Evolutionary conservation across 164 flowering plant genomes (phyloP).

Genomic region (Sedum album): DNA sequence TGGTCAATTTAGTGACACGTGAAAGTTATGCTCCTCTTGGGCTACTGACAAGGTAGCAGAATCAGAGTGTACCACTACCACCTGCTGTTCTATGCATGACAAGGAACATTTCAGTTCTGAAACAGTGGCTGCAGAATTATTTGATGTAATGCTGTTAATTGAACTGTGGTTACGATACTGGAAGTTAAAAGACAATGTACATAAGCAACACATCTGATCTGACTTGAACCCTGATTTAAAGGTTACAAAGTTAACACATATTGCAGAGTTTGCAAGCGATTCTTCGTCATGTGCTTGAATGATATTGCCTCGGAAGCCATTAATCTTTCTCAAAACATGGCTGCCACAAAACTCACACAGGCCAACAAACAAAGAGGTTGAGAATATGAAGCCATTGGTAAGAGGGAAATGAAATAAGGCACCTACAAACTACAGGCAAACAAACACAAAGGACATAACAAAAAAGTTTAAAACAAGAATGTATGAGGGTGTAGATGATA

Average conservation of each 20-base stretch:
- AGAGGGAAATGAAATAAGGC: too few species aligned
- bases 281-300: neutral
- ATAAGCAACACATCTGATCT: too few species aligned
- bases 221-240: too few species aligned
- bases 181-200: too few species aligned
- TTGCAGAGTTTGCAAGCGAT: neutral
- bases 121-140: too few species aligned
- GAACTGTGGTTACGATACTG: too few species aligned
- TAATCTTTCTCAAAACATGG: neutral
- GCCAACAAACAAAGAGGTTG: neutral
- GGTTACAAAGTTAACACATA: neutral
- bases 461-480: neutral
- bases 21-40: too few species aligned
- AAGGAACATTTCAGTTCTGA: neutral
- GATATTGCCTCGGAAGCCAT: neutral
- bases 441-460: neutral
- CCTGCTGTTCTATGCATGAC: neutral
- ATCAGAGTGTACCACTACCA: conserved; percentile 6
- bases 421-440: too few species aligned
- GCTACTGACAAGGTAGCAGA: too few species aligned
- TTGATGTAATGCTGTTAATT: too few species aligned
- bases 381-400: neutral
- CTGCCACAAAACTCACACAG: neutral
- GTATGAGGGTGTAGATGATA: neutral
- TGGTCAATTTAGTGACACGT: too few species aligned